A percentile compares a stretch with the other conserved stretches of the same genome.
Conservation (phyloP, 306 rosid genomes). For the Citrullus mucosospermus region DNA sequence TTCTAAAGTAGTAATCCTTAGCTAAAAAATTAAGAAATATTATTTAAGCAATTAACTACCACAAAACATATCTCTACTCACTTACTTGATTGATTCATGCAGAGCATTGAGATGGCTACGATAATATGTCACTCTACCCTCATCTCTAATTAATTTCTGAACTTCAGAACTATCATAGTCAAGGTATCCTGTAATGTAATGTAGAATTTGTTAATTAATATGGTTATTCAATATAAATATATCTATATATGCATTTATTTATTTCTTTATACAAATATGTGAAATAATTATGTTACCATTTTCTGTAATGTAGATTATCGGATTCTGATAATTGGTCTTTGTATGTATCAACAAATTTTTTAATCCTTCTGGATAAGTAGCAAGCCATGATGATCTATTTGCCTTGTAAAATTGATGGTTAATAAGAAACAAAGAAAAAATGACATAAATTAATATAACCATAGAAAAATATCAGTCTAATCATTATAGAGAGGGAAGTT, state of each 20-base stretch:
- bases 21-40: no score
- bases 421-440: not conserved
- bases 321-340: constrained; percentile 15
- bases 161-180: not conserved
- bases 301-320: constrained; percentile 34
- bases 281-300: constrained; percentile 15
- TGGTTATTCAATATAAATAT: no score
- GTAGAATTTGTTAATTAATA: not conserved
- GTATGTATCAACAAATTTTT: constrained; percentile 12
- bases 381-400: not conserved
- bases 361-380: constrained; percentile 17
- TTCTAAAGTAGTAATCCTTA: no score
- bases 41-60: no score
- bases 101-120: not conserved
- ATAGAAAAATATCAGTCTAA: no score
- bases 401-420: not conserved
- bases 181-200: not conserved
- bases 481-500: no score
- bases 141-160: not conserved
- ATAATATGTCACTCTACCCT: not conserved
- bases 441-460: not conserved
- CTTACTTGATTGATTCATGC: not conserved
- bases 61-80: not conserved
- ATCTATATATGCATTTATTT: no score
- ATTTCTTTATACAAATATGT: no score